Evolutionary conservation across 441 rosid species (phyloP), one percentile per base, ranked within the genome.

Genomic region (Omphalea diandra): DNA sequence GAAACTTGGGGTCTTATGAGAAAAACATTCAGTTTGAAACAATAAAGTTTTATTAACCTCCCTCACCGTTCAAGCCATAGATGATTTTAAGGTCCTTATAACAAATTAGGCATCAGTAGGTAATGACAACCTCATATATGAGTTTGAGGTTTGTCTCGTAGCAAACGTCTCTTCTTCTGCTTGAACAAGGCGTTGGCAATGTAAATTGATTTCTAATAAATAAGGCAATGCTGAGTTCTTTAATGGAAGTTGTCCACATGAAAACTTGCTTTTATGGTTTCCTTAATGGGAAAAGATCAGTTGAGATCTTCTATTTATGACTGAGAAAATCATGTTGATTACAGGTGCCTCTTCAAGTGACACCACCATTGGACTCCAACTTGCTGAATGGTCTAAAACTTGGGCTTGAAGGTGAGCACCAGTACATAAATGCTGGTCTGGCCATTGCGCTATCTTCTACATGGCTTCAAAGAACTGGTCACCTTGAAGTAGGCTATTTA

Each of bases 381-480:
- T 85, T 84, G 76, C 77, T 90, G 55, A 87, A 83, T 72, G 95
- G 91, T 66, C 81, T 77, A 73, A 88, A 89, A 74, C 95, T 95
- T 69, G 87, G 90, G 64, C 97, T 95, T 80, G 92, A 86, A 79
- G 98, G 98, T 43, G 97, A 93, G 75, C 99, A 95, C 79, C 99
- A 93, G 70, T 90, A 84, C 74, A 32, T 82, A 47, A 95, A 95
- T 81, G 98, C 98, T 75, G 87, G 97, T 77, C 91, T 93, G 72
- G 98, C 98, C 22, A 76, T 93, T 74, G 85, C 95, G 64, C 83
- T 95, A 57, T 86, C 89, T 73, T 85, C 88, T 70, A 67, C 86
- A 47, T 92, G 98, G 99, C 99, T 95, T 83, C 88, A 84, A 77
- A 77, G 87, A 77, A 86, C 89, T 17, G 92, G 91, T 71, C 93